Percentiles rank a stretch among this genome's conserved stretches.
Evolutionary conservation across 1,284 basidiomycete genomes (phyloP).

Genomic region (Xerocomus amazonicus): DNA sequence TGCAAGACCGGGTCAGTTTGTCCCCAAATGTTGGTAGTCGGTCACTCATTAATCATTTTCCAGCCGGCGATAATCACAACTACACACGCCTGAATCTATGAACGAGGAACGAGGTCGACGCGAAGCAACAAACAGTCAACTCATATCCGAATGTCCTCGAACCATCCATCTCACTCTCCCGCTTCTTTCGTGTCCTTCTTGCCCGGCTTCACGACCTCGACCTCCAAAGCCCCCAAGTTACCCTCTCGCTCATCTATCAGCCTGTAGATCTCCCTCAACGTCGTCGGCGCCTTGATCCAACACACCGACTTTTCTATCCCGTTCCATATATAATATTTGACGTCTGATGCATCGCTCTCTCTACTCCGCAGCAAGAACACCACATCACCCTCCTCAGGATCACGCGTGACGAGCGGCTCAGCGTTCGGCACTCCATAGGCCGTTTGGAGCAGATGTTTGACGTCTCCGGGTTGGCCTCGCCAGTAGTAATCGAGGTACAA

Average conservation of each 20-base stretch:
- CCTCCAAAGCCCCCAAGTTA: background rate
- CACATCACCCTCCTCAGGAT: background rate
- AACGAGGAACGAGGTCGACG: too few relatives aligned
- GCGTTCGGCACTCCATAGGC: background rate
- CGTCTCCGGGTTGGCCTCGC: background rate
- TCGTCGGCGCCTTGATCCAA: conserved; percentile 2
- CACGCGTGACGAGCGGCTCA: background rate
- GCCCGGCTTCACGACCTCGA: background rate
- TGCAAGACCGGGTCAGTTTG: too few relatives aligned
- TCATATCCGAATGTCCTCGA: too few relatives aligned
- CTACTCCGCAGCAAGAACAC: conserved; percentile 1
- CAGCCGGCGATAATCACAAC: too few relatives aligned
- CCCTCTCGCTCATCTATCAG: background rate
- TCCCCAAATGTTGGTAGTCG: too few relatives aligned
- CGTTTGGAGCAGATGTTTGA: background rate
- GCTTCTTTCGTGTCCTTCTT: background rate
- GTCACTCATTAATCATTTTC: too few relatives aligned
- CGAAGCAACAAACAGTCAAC: too few relatives aligned
- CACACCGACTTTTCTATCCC: background rate
- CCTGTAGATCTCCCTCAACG: conserved; percentile 2
- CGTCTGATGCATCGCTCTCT: background rate
- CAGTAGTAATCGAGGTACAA: background rate
- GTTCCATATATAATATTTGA: conserved; percentile 8
- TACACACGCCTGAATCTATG: too few relatives aligned
- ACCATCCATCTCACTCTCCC: background rate